These are phyloP conservation scores for Claviceps purpurea DNA, from an alignment of 2,329 filamentous ascomycete species.

Conservation along the genomic window DNA sequence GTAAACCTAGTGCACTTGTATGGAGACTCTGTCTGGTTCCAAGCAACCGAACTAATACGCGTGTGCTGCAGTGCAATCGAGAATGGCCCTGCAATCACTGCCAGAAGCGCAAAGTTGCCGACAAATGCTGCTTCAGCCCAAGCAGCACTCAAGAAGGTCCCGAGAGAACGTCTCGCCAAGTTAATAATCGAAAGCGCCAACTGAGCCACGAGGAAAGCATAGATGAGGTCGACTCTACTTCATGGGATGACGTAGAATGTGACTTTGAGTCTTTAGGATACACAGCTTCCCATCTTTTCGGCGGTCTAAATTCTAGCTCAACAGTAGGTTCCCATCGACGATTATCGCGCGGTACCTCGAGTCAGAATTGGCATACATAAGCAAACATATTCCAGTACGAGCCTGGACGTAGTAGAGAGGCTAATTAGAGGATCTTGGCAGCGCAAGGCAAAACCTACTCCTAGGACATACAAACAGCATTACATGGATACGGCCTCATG, in stretches of 20 bases:
- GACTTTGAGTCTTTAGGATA: constrained; percentile 24
- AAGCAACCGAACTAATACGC: neutral
- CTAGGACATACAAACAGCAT: constrained; percentile 11
- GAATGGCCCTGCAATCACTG: constrained; percentile 28
- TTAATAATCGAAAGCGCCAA: constrained; percentile 12
- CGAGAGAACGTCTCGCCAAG: constrained; percentile 11
- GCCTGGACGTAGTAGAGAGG: neutral
- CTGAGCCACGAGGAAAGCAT: constrained; percentile 9
- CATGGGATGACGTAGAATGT: constrained; percentile 14
- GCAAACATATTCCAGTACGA: neutral
- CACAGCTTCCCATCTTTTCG: constrained; percentile 19
- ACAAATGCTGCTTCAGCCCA: constrained; percentile 21
- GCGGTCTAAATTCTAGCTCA: constrained; percentile 9
- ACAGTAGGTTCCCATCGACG: neutral
- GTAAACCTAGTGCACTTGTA: neutral
- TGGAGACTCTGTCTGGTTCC: neutral
- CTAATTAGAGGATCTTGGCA: neutral
- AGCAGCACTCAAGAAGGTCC: constrained; percentile 7
- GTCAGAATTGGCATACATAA: neutral
- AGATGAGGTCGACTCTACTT: constrained; percentile 10
- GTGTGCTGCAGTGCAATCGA: constrained; percentile 20
- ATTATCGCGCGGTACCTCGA: neutral
- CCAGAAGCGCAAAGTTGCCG: constrained; percentile 24
- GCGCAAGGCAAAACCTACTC: constrained; percentile 9
- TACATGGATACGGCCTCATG: constrained; percentile 11